Evolutionary conservation across 805 yeast genomes (phyloP).

Genomic region (Naumovozyma castellii): DNA sequence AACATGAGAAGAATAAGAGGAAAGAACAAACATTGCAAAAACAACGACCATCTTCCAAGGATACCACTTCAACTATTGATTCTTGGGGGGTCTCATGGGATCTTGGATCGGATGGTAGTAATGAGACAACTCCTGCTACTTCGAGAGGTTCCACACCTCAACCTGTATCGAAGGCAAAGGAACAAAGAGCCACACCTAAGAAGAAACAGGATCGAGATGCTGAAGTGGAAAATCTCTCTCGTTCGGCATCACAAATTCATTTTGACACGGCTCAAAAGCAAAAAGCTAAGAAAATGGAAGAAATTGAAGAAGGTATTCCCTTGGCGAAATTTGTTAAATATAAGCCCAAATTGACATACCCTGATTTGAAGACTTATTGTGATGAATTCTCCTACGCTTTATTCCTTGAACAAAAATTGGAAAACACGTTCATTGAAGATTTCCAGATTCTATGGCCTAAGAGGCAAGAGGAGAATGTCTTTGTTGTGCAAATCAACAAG

Average conservation of each 20-base stretch:
- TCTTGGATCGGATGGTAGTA: too few relatives aligned
- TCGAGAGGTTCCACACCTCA: too few relatives aligned
- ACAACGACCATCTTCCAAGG: too few relatives aligned
- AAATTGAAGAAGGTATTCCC: conserved; percentile 28
- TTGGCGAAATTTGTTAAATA: conserved; percentile 29
- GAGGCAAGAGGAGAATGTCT: conserved; percentile 32
- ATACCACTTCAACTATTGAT: too few relatives aligned
- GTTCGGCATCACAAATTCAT: not conserved
- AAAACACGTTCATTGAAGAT: conserved; percentile 37
- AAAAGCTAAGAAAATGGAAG: conserved; percentile 1
- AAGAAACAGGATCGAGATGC: not conserved
- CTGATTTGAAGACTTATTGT: conserved; percentile 43
- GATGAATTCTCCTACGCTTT: conserved; percentile 52
- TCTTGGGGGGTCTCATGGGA: too few relatives aligned
- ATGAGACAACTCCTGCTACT: too few relatives aligned
- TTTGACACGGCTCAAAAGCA: not conserved
- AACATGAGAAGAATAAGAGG: too few relatives aligned
- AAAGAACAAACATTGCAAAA: too few relatives aligned
- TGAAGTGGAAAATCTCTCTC: not conserved
- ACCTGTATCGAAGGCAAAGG: too few relatives aligned
- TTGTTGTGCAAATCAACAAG: conserved; percentile 18
- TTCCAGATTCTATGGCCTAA: conserved; percentile 47
- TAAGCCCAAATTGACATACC: conserved; percentile 39
- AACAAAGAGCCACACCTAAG: not conserved
- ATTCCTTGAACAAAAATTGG: conserved; percentile 51